Evolutionary conservation across 2,329 filamentous ascomycete species (phyloP).

Genomic region (Claviceps digitariae): DNA sequence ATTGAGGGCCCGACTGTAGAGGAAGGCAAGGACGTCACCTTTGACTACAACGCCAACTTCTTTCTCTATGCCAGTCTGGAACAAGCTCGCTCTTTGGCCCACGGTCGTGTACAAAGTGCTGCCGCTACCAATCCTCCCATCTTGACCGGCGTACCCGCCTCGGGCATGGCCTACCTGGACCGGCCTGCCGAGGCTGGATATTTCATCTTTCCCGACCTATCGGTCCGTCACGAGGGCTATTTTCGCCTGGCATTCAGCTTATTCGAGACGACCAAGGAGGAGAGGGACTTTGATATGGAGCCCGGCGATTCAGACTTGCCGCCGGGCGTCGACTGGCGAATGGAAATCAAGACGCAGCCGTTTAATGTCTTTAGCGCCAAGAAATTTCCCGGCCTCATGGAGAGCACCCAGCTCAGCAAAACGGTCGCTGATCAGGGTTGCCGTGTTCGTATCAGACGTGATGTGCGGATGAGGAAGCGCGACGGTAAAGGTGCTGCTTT

Average conservation of each 20-base stretch:
- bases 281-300: conserved; percentile 58
- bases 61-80: conserved; percentile 92
- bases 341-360: conserved; percentile 77
- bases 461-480: conserved; percentile 81
- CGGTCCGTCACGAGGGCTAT: conserved; percentile 85
- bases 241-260: conserved; percentile 87
- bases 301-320: conserved; percentile 31
- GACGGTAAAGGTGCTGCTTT: conserved; percentile 51
- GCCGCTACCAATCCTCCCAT: conserved; percentile 66
- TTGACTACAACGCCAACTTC: conserved; percentile 91
- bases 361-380: conserved; percentile 94
- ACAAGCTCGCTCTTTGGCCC: conserved; percentile 68
- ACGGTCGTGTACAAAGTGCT: conserved; percentile 56
- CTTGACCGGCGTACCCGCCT: conserved; percentile 85
- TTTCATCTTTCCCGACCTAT: conserved; percentile 95
- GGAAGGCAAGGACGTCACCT: conserved; percentile 60
- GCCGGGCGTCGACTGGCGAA: conserved; percentile 58
- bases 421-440: conserved; percentile 94
- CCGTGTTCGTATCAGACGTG: conserved; percentile 85
- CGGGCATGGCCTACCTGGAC: conserved; percentile 91
- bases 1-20: conserved; percentile 56
- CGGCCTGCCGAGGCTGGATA: conserved; percentile 71
- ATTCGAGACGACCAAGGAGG: conserved; percentile 85
- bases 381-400: conserved; percentile 89
- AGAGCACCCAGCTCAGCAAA: conserved; percentile 79